Evolutionary conservation across 202 grass and related monocot species (phyloP).

Genomic region (Setaria italica): DNA sequence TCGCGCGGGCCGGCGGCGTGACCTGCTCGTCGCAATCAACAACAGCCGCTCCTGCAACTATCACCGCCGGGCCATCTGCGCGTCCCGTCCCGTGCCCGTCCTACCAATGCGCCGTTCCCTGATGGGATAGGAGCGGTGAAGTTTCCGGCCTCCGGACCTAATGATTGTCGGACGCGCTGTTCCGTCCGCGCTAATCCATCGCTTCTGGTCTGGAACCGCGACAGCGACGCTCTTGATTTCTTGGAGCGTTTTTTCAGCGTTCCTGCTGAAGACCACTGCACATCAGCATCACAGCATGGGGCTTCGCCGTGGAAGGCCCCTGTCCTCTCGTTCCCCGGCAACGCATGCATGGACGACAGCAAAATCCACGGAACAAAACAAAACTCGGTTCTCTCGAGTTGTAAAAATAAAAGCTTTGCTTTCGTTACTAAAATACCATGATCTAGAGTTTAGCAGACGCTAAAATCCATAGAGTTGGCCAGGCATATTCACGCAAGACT

Average conservation of each 20-base stretch:
- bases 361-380: background rate
- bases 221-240: background rate
- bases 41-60: background rate
- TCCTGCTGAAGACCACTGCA: background rate
- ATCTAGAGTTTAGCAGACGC: background rate
- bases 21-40: background rate
- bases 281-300: background rate
- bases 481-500: background rate
- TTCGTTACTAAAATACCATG: background rate
- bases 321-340: background rate
- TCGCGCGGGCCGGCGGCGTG: background rate
- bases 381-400: background rate
- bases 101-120: background rate
- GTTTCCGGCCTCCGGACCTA: background rate
- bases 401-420: background rate
- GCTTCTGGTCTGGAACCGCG: background rate
- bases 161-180: background rate
- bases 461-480: background rate
- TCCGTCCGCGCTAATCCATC: no score
- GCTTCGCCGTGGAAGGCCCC: background rate
- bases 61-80: background rate
- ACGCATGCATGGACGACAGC: background rate
- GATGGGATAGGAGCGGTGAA: background rate
- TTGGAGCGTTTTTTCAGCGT: background rate
- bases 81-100: background rate